Base-by-base conservation (phyloP, 2,329 filamentous ascomycete species). In the Trichoderma sp. region DNA sequence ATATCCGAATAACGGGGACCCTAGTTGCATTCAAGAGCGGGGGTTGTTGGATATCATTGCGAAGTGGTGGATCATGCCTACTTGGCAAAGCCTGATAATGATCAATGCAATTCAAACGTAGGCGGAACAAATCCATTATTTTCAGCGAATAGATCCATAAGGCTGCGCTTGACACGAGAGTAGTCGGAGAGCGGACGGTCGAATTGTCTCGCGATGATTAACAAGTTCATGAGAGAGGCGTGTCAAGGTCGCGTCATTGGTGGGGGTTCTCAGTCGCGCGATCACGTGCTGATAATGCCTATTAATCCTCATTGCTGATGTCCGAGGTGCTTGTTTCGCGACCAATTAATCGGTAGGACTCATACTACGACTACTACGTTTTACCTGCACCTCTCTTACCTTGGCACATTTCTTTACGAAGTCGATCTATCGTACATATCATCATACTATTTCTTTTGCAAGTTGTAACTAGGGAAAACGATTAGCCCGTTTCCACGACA, bases 31-130 rank as follows among this genome's bases (percentile, higher is more conserved):
- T 89, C 70, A 84, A 81, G 69, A 86, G 80, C 73, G 89, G 85
- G 22, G 84, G 87, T 57, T 82, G 83, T 29, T 82, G 86, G 71
- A 88, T 81, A 76, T 88, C 86, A 72, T 87, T 88, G 70, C 90
- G 88, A 71, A 97, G 84, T 70, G 88, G 85, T 70, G 94, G 93
- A 79, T 98, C 94, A 77, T 95, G 90, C 72, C 86, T 85, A 60
- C 93, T 92, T 19, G 93, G 91, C 12, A 84, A 84, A 48, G 90
- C 87, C 80, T 97, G 93, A 78, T 98, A 99, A 78, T 95, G 90
- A 80, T 99, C 95, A 81, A 99, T 90, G 82, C 93, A 97, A 78
- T 99, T 97, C 76, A 99, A 84, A 74, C 94, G 91, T 77, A 99
- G 89, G 73, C 92, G 91, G 81, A 99, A 98, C 73, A 87, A 84